Conservation (phyloP, 2,329 filamentous ascomycete genomes). For the Nemania sp. region DNA sequence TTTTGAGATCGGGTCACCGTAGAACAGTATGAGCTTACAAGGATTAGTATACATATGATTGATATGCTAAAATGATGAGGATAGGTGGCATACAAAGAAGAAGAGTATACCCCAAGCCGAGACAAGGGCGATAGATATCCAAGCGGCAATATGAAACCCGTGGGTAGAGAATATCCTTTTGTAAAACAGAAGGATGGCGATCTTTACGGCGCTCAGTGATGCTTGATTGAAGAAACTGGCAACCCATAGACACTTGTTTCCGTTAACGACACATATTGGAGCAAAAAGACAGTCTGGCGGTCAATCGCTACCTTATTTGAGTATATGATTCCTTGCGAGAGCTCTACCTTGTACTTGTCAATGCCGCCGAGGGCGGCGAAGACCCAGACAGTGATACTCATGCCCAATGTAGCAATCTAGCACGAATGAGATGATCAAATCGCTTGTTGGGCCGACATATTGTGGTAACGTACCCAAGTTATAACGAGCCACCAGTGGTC, state of each 20-base stretch:
- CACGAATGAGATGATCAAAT: too few species aligned
- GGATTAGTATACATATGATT: too few species aligned
- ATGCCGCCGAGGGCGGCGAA: neutral
- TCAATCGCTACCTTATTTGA: too few species aligned
- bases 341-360: too few species aligned
- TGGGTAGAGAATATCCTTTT: conserved; percentile 25
- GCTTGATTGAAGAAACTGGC: neutral
- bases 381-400: neutral
- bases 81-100: neutral
- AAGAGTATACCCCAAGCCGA: neutral
- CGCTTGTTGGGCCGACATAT: neutral
- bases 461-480: too few species aligned
- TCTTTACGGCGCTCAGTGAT: conserved; percentile 33
- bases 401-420: too few species aligned
- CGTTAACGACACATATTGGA: too few species aligned
- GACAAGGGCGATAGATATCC: neutral
- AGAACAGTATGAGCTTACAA: too few species aligned
- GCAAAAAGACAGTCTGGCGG: too few species aligned
- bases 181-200: conserved; percentile 37
- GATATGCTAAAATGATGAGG: too few species aligned
- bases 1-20: too few species aligned
- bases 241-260: neutral
- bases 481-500: neutral
- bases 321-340: too few species aligned
- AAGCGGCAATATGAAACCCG: conserved; percentile 8